Base-by-base conservation (phyloP, 1,284 basidiomycete species). In the Leucoagaricus sp. region DNA sequence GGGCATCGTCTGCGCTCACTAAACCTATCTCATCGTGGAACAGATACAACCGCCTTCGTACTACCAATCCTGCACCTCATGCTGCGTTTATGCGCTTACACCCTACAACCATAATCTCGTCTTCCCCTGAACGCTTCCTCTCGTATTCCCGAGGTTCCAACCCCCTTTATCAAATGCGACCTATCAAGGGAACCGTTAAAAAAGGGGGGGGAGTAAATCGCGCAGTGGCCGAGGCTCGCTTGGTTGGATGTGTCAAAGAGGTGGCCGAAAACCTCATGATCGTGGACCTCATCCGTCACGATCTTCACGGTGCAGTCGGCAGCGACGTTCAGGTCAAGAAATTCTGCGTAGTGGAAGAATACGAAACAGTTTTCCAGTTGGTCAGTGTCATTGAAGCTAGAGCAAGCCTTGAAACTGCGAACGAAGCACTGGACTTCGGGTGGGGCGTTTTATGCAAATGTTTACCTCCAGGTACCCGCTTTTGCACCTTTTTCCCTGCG, bases 191-290 rank as follows among this genome's bases (percentile, higher is more conserved):
- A 6, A 98, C 94, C 1, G 74, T 92, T 28, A 82, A 83, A 51
- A 91, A 91, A 67, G 80, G 74, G 4, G 81, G 82, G 10, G 79
- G 76, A 12, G 75, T 89, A 54, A 86, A 82, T 23, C 84, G 87
- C 9, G 79, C 78, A 28, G 75, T 81, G 34, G 89, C 89, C 5
- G 86, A 89, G 64, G 63, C 82, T 64, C 72, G 80, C 2, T 75
- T 99, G 31, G 77, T 81, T 21, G 86, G 85, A 8, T 95, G 93
- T 68, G 76, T 78, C 42, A 99, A 98, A 72, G 96, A 99, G 71
- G 85, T 96, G 1, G 96, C 96, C 0, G 96, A 99, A 75, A 99
- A 99, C 69, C 75, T 98, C 52, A 99, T 99, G 96, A 98, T 99
- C 63, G 96, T 98, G 21, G 96, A 99, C 68, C 82, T 98, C 40